These are phyloP conservation scores for Jackrogersella multiformis DNA, from an alignment of 495 filamentous ascomycete genomes.

Conservation along the genomic window DNA sequence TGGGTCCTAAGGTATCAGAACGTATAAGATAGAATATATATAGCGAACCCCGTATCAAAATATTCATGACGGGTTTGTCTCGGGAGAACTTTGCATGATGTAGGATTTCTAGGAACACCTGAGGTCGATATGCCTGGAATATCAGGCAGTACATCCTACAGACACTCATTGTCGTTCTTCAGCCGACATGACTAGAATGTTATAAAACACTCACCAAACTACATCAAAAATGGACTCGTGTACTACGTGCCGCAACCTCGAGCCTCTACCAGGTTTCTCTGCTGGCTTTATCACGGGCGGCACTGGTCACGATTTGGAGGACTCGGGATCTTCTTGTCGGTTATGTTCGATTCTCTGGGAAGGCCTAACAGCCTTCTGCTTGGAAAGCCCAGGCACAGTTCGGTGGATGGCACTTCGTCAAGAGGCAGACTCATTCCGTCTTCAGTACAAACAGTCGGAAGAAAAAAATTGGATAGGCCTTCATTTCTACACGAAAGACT, in stretches of 20 bases:
- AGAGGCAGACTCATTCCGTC: conserved; percentile 10
- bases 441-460: conserved; percentile 9
- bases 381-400: background rate
- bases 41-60: too few species aligned
- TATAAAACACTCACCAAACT: background rate
- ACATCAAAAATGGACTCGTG: conserved; percentile 17
- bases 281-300: conserved; percentile 21
- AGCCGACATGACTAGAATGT: conserved; percentile 1
- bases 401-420: conserved; percentile 27
- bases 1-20: too few species aligned
- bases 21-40: too few species aligned
- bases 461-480: conserved; percentile 17
- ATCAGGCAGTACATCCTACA: background rate
- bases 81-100: background rate
- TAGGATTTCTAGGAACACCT: background rate
- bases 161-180: background rate
- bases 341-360: conserved; percentile 32
- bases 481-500: conserved; percentile 28
- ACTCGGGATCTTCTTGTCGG: conserved; percentile 15
- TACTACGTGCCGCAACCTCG: conserved; percentile 17
- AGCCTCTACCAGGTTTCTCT: conserved; percentile 17
- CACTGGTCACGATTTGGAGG: conserved; percentile 9
- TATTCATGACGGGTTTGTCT: too few species aligned
- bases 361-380: conserved; percentile 17
- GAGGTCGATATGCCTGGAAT: background rate